A percentile compares a stretch with the other conserved stretches of the same genome.
phyloP scores from a whole-genome alignment of 805 yeast genomes.

The Wickerhamiella brachini region DNA sequence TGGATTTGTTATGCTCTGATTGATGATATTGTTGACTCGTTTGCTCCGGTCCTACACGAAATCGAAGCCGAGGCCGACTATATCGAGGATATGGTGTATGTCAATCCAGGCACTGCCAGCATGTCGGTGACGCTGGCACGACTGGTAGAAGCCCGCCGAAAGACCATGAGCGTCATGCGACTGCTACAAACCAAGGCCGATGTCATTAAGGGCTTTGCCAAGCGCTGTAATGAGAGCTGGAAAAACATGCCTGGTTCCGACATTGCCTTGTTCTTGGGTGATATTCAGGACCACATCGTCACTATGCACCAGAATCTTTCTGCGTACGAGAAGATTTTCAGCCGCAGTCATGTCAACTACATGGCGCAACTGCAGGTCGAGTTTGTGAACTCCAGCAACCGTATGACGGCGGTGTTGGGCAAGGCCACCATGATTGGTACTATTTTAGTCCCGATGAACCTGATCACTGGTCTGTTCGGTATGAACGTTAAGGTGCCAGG shows the following conservation, averaged over 20 bases:
- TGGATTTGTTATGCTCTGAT: slow-evolving; percentile 56
- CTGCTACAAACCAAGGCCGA: slow-evolving; percentile 88
- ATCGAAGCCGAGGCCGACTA: slow-evolving; percentile 52
- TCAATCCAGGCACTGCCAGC: slow-evolving; percentile 39
- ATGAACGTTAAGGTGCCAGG: slow-evolving; percentile 93
- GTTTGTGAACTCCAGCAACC: slow-evolving; percentile 72
- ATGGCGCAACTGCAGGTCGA: slow-evolving; percentile 90
- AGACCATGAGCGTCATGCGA: slow-evolving; percentile 86
- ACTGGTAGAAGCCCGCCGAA: slow-evolving; percentile 80
- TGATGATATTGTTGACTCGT: slow-evolving; percentile 52
- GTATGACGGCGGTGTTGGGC: slow-evolving; percentile 74
- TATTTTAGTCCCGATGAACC: slow-evolving; percentile 73
- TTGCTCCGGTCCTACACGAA: slow-evolving; percentile 45
- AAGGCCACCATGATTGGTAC: slow-evolving; percentile 87
- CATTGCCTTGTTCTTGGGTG: slow-evolving; percentile 83
- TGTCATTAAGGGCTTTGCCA: slow-evolving; percentile 90
- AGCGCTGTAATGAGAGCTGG: slow-evolving; percentile 73
- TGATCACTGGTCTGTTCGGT: slow-evolving; percentile 85
- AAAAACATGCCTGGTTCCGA: slow-evolving; percentile 62
- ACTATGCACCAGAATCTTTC: slow-evolving; percentile 88
- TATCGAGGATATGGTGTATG: slow-evolving; percentile 70
- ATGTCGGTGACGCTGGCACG: slow-evolving; percentile 45
- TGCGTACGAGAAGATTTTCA: slow-evolving; percentile 85
- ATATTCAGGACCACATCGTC: slow-evolving; percentile 91
- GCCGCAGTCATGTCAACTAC: slow-evolving; percentile 83